phyloP scores from a whole-genome alignment of 805 yeast genomes.

The Candida maesae region DNA sequence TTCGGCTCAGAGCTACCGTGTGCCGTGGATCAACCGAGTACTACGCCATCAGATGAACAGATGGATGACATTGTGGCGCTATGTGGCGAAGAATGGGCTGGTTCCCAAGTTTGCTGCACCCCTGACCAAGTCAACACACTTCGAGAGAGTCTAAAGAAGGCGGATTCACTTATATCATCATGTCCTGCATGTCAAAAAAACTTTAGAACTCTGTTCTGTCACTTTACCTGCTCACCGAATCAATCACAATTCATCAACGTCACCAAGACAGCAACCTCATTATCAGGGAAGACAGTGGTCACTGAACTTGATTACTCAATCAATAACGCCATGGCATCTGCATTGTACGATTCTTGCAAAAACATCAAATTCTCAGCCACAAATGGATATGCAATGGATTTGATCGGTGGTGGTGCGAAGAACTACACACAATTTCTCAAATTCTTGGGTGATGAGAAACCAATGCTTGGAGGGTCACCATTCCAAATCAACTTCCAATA shows the following conservation, averaged over 20 bases:
- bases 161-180: conserved; percentile 76
- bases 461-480: conserved; percentile 91
- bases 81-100: conserved; percentile 71
- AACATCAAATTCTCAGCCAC: conserved; percentile 90
- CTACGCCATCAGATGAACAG: conserved; percentile 36
- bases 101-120: conserved; percentile 64
- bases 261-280: conserved; percentile 45
- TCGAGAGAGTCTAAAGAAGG: conserved; percentile 61
- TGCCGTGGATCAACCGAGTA: conserved; percentile 54
- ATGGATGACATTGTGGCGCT: conserved; percentile 47
- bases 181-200: conserved; percentile 93
- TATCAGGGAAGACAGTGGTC: conserved; percentile 53
- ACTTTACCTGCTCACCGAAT: conserved; percentile 85
- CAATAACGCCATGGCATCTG: conserved; percentile 53
- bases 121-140: conserved; percentile 54
- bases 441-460: conserved; percentile 93
- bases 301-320: conserved; percentile 66
- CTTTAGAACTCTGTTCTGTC: conserved; percentile 79
- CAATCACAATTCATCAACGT: conserved; percentile 75
- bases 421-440: conserved; percentile 69
- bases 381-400: conserved; percentile 94
- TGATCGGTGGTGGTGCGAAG: conserved; percentile 95
- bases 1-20: conserved; percentile 84
- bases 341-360: conserved; percentile 79
- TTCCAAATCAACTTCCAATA: conserved; percentile 82